Evolutionary conservation across 202 grass and related monocot genomes (phyloP), one percentile per base, ranked within the genome.

Genomic region (Setaria italica): DNA sequence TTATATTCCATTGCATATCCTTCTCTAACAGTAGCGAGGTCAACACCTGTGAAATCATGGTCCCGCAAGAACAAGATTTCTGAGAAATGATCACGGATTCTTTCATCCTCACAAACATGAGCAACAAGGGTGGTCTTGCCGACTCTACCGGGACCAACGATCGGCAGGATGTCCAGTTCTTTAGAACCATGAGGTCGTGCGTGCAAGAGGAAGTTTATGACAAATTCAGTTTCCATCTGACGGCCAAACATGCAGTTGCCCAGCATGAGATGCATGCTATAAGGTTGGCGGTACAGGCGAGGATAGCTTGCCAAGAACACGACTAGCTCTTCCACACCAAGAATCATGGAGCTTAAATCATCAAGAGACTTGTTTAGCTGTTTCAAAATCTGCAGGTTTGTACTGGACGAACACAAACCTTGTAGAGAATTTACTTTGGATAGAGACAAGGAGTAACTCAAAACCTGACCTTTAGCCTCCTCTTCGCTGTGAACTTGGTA

Each of bases 171-270:
- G 0, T 49, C 56, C 0, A 3, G 1, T 9, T 35, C 20, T 32
- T 21, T 16, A 25, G 3, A 4, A 39, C 35, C 1, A 37, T 9
- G 70, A 29, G 69, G 45, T 16, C 25, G 2, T 51, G 43, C 17
- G 45, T 53, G 45, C 19, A 83, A 17, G 2, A 83, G 7, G 32
- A 83, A 83, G 19, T 4, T 51, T 12, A 74, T 29, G 4, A 74
- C 30, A n/a, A 19, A 12, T 29, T 62, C 45, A 7, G 47, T 29
- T 37, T 74, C 57, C 43, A 64, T 64, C 4, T 83, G 57, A 1
- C 29, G 45, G 17, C 30, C 30, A 63, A 74, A 74, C 69, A 83
- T 74, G 69, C 69, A 37, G 1, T 63, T 83, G 2, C 14, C 25
- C 46, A 39, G 62, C 19, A 47, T 49, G 47, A 49, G 47, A 7